A percentile compares a stretch with the other conserved stretches of the same genome.
phyloP scores from a whole-genome alignment of 108 stramenopile species.

The Cyclostephanos invisitatus region DNA sequence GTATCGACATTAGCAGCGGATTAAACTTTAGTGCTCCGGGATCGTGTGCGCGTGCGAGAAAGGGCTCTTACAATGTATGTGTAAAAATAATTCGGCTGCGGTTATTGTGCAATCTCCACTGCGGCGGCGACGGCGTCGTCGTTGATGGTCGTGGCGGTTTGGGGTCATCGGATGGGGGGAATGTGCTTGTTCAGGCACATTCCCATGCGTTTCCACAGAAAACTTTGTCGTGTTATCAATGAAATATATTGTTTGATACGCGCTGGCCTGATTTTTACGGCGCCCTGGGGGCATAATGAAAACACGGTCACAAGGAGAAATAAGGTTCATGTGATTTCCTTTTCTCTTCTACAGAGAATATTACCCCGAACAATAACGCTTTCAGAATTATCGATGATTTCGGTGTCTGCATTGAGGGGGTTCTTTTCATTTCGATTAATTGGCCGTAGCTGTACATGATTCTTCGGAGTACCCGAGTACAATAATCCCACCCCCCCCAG shows the following conservation, averaged over 20 bases:
- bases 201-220: neutral
- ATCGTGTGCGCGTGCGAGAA: neutral
- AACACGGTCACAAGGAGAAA: neutral
- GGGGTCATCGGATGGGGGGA: neutral
- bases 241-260: neutral
- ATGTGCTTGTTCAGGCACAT: neutral
- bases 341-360: neutral
- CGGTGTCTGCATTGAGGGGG: neutral
- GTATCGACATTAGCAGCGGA: neutral
- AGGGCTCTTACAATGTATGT: constrained; percentile 1
- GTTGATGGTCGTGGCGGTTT: neutral
- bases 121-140: neutral
- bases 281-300: neutral
- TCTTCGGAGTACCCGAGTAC: neutral
- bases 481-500: neutral
- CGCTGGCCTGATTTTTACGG: neutral
- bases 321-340: neutral
- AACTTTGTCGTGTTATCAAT: neutral
- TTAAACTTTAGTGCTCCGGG: neutral
- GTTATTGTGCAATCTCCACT: neutral
- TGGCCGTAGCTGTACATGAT: neutral
- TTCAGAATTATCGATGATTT: neutral
- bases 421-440: neutral
- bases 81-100: neutral
- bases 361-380: neutral